Base-by-base conservation (phyloP, 169 alveolate genomes). In the Babesia ovata region DNA sequence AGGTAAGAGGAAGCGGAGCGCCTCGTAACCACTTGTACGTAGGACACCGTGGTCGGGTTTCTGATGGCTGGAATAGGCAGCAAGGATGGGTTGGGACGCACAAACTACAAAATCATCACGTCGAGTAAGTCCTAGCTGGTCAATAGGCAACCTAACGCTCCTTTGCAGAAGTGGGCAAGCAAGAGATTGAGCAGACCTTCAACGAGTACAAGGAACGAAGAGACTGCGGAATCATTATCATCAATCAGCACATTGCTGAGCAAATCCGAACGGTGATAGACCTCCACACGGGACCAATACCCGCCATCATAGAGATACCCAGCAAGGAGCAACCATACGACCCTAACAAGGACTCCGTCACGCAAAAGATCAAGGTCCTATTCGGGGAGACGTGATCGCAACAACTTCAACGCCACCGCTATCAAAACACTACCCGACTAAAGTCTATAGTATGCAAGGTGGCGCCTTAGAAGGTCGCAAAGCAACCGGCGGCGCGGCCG, bases 41-140 rank as follows among this genome's bases (percentile, higher is more conserved):
- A 87, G 93, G 93, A 87, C 63, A 84, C 93, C 33, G 93, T 87
- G 46, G 91, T 87, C 24, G 93, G 93, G 36, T 87, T 87, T 78
- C 75, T 87, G 58, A 70, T 87, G 66, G 93, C 93, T 21, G 93
- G 93, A 56, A 82, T 84, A 61, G 93, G 93, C 36, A 79, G 84
- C 84, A 79, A 87, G 71, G 93, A 87, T 84, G 93, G 91, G 10
- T 45, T 77, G 61, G 93, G 93, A 21, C 75, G 75, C 56, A 87
- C 88, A 56, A 87, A 87, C 62, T 87, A 84, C 75, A 84, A 78
- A 63, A 84, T 87, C 46, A 86, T 87, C 50, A 84, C 83, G 29
- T 75, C 93, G 56, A 87, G 93, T 87, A 72, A 54, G 65, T 70
- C n/a, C 26, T 29, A 14, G 22, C 62, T 16, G 44, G 8, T 33